phyloP scores from a whole-genome alignment of 208 protist genomes.

The Blastocrithidia nonstop region DNA sequence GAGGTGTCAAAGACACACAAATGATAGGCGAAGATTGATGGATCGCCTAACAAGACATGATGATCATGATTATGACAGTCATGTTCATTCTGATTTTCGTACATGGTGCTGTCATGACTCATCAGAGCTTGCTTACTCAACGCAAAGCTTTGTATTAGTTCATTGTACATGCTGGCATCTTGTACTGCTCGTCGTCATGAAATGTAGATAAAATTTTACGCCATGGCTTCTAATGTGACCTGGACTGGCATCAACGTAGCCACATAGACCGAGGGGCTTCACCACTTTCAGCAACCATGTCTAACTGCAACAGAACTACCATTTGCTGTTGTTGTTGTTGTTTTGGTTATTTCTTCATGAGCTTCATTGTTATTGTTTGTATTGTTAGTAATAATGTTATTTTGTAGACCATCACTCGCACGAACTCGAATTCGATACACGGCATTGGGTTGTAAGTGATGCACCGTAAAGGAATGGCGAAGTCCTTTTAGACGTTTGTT shows the following conservation, averaged over 20 bases:
- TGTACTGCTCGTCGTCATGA: too few relatives aligned
- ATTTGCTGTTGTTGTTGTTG: constrained; percentile 17
- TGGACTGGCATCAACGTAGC: too few relatives aligned
- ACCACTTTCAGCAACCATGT: constrained; percentile 56
- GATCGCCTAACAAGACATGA: background rate
- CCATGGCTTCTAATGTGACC: too few relatives aligned
- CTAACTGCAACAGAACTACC: constrained; percentile 63
- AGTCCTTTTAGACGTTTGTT: constrained; percentile 63
- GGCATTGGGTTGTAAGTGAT: constrained; percentile 60
- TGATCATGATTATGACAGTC: background rate
- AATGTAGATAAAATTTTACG: too few relatives aligned
- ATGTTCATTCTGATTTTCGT: background rate
- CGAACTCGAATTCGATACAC: constrained; percentile 68
- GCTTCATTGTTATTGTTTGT: constrained; percentile 55
- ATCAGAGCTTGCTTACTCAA: constrained; percentile 10
- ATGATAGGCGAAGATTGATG: constrained; percentile 29
- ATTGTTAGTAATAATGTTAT: constrained; percentile 47
- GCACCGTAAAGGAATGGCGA: constrained; percentile 43
- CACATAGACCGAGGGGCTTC: constrained; percentile 43
- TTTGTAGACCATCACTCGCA: constrained; percentile 24
- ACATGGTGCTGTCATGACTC: background rate
- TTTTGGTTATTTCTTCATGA: constrained; percentile 76
- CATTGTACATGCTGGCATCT: constrained; percentile 4
- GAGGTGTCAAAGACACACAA: constrained; percentile 67
- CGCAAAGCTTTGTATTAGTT: background rate